Evolutionary conservation across 768 basidiomycete genomes (phyloP).

Genomic region (Sistotremastrum suecicum): DNA sequence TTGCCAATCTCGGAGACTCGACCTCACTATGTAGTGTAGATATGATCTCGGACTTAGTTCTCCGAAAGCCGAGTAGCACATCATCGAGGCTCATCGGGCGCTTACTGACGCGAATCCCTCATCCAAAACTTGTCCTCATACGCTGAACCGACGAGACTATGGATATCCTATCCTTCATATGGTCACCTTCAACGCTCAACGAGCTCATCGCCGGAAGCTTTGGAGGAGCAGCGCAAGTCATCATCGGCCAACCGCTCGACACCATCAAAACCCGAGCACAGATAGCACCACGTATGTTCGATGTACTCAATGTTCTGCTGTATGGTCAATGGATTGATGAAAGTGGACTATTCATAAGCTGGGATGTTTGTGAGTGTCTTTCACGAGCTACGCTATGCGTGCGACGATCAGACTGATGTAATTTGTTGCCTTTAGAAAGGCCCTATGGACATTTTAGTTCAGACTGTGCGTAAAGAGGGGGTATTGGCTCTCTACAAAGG

Average conservation of each 20-base stretch:
- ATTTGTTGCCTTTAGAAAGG: conserved; percentile 48
- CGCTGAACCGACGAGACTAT: too few relatives aligned
- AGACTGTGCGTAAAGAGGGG: conserved; percentile 78
- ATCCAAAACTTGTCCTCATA: too few relatives aligned
- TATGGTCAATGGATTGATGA: conserved; percentile 3
- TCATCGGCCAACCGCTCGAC: conserved; percentile 88
- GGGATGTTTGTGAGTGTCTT: conserved; percentile 69
- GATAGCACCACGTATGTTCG: conserved; percentile 56
- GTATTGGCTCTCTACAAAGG: conserved; percentile 94
- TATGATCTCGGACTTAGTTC: too few relatives aligned
- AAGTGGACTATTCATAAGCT: conserved; percentile 26
- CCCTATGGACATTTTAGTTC: conserved; percentile 77
- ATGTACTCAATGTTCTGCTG: conserved; percentile 14
- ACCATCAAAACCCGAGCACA: conserved; percentile 84
- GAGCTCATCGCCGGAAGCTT: conserved; percentile 81
- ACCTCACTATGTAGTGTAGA: too few relatives aligned
- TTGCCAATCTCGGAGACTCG: too few relatives aligned
- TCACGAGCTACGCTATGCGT: neutral
- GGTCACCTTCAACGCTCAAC: conserved; percentile 46
- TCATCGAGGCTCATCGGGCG: too few relatives aligned
- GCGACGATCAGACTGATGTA: neutral
- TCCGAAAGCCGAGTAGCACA: too few relatives aligned
- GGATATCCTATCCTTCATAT: conserved; percentile 9
- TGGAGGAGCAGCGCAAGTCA: conserved; percentile 87
- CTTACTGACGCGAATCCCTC: too few relatives aligned